Base-by-base conservation (phyloP, 1,284 basidiomycete genomes). In the Phaffia rhodozyma region DNA sequence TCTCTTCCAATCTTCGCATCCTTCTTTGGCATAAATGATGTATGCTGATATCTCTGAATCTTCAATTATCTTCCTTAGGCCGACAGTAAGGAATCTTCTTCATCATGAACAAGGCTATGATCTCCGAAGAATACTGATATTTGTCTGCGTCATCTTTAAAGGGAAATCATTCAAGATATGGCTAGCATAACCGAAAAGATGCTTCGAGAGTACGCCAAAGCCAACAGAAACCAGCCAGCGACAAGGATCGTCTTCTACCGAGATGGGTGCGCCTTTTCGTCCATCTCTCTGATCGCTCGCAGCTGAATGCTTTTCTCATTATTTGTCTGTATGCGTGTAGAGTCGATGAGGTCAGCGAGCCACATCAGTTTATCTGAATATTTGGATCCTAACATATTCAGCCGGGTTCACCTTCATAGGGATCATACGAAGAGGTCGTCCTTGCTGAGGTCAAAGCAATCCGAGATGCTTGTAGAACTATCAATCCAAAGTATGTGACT, bases 361-460 rank as follows among this genome's bases (percentile, higher is more conserved):
- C 79, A 0, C 9, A 53, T 20, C 9, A 2, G 51, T 53, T 53
- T n/a, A 11, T 25, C 2, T 2, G 2, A n/a, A 5, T 11, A 2
- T 30, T 25, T 20, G 9, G 20, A 53, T 25, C 2, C 18, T 53
- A 20, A 25, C 29, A 11, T 2, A 11, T 53, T 53, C 9, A 20
- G 9, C 2, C 18, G 5, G 51, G 25, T 25, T n/a, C 29, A n/a
- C 9, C 51, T 2, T 75, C 74, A 18, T 78, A 80, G 63, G 79
- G 78, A 0, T 78, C 79, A 68, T 78, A 75, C 66, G 70, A 72
- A 20, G 69, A 74, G 16, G 77, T 77, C 60, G 75, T 77, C 13
- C 69, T 77, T 66, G 53, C 68, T 9, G 78, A 79, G 67, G 70
- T 76, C 16, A 59, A 66, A 1, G 69, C 71, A 0, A 70, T 74